Evolutionary conservation across 768 basidiomycete genomes (phyloP).

Genomic region (Suillus cothurnatus): DNA sequence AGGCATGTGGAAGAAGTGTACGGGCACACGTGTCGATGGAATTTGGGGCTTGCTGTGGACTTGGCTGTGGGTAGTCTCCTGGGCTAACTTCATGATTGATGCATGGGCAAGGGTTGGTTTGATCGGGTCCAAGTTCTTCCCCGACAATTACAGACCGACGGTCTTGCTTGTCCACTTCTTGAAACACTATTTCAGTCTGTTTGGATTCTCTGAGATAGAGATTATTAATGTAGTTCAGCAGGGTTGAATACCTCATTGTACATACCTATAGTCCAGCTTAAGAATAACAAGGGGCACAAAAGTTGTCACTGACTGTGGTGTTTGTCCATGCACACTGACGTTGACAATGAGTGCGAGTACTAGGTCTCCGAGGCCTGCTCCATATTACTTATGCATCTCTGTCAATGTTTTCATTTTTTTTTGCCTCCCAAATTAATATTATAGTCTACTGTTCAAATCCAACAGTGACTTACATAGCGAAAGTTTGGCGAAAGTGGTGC

Average conservation of each 20-base stretch:
- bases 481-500: too few species aligned
- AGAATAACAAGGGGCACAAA: too few species aligned
- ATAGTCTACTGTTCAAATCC: too few species aligned
- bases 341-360: too few species aligned
- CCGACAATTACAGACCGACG: constrained; percentile 7
- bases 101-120: constrained; percentile 29
- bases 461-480: too few species aligned
- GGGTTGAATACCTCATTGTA: not conserved
- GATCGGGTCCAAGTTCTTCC: constrained; percentile 5
- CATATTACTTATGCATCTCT: too few species aligned
- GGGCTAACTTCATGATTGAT: constrained; percentile 52
- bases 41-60: constrained; percentile 55
- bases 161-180: constrained; percentile 14
- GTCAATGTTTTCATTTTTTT: too few species aligned
- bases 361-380: too few species aligned
- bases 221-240: not conserved
- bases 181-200: not conserved
- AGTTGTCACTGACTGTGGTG: too few species aligned
- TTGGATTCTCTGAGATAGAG: not conserved
- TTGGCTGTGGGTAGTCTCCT: constrained; percentile 45
- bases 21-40: constrained; percentile 52
- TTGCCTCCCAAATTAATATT: too few species aligned
- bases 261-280: not conserved
- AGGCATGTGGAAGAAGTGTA: constrained; percentile 42
- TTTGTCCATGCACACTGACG: too few species aligned